These are phyloP conservation scores for Sedum album DNA, from an alignment of 164 flowering plant genomes.

Conservation along the genomic window DNA sequence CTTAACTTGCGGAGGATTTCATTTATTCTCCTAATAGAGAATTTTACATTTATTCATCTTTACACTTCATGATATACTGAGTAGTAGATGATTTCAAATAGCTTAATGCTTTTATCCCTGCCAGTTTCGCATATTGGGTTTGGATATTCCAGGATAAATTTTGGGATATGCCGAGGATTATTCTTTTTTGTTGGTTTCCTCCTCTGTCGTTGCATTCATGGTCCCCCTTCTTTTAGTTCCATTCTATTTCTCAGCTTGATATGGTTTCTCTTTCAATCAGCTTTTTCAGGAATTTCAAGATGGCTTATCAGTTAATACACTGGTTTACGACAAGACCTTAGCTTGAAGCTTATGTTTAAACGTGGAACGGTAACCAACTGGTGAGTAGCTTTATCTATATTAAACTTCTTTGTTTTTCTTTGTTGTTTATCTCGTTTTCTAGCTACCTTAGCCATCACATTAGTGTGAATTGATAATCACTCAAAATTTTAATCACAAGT, in stretches of 20 bases:
- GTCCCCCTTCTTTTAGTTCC: background rate
- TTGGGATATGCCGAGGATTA: conserved; percentile 1
- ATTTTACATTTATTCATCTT: background rate
- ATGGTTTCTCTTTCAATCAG: background rate
- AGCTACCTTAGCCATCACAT: background rate
- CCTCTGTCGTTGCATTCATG: background rate
- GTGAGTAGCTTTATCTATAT: background rate
- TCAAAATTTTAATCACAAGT: too few species aligned
- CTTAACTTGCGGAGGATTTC: too few species aligned
- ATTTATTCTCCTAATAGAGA: too few species aligned
- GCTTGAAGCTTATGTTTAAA: background rate
- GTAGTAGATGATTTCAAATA: background rate
- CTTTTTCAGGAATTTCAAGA: background rate
- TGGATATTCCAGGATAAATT: background rate
- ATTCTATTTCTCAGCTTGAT: background rate
- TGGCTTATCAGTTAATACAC: background rate
- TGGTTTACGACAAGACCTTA: background rate
- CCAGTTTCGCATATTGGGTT: background rate
- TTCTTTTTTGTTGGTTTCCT: background rate
- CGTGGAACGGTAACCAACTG: background rate
- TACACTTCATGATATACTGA: background rate
- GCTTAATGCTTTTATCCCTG: background rate
- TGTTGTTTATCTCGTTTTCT: background rate
- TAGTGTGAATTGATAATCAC: background rate
- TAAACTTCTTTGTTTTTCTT: background rate